Conservation (phyloP, 768 basidiomycete genomes). For the Leccinum incarnatum region DNA sequence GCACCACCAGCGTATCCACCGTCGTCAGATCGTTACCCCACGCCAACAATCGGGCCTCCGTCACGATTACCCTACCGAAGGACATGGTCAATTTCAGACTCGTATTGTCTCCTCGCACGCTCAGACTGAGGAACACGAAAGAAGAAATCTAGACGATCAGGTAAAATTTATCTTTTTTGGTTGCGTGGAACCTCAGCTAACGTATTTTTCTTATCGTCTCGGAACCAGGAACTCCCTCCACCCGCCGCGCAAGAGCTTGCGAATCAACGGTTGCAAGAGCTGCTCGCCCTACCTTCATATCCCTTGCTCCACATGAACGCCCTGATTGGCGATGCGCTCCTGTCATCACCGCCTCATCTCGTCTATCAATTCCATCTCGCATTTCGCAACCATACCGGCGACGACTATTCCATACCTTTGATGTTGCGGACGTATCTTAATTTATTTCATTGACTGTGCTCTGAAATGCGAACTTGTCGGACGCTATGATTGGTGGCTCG, state of each 20-base stretch:
- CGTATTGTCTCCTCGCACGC: not conserved
- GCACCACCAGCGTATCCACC: slow-evolving; percentile 6
- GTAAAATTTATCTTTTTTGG: not conserved
- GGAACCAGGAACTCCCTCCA: slow-evolving; percentile 2
- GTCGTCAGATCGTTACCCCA: slow-evolving; percentile 10
- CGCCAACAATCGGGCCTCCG: not conserved
- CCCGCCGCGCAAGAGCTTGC: slow-evolving; percentile 9
- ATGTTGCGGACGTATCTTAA: not conserved
- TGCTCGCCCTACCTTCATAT: slow-evolving; percentile 17
- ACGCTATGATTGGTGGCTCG: not conserved
- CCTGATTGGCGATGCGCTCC: slow-evolving; percentile 12
- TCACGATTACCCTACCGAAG: not conserved
- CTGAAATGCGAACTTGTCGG: slow-evolving; percentile 5
- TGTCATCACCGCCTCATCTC: slow-evolving; percentile 6
- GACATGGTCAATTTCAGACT: not conserved
- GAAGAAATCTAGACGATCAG: slow-evolving; percentile 3
- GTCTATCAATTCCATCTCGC: not conserved
- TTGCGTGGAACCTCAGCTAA: not conserved
- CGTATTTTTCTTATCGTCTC: not conserved
- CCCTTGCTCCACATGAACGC: slow-evolving; percentile 3
- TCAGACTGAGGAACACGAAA: slow-evolving; percentile 5
- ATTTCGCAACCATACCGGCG: slow-evolving; percentile 1
- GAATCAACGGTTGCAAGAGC: slow-evolving; percentile 24
- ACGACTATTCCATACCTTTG: not conserved
- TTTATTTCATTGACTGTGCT: slow-evolving; percentile 1